Base-by-base conservation (phyloP, 768 basidiomycete genomes). In the Stropharia rugosoannulata region DNA sequence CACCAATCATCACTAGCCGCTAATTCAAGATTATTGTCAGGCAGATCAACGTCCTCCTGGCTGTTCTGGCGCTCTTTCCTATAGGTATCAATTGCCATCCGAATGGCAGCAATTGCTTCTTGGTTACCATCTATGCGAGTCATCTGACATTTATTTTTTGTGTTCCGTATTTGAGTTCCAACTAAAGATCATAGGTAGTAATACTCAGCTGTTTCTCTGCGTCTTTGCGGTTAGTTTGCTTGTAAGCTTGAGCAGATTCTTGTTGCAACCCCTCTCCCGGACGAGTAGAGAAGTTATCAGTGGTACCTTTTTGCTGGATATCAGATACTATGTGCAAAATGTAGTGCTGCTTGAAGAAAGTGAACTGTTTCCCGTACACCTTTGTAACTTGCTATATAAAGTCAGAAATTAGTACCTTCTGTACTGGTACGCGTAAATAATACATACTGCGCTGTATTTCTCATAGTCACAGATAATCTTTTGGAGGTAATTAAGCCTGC, bases 401-500 rank as follows among this genome's bases (percentile, higher is more conserved):
- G 6, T 5, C 4, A 19, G 12, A 1, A 22, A 22, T 22, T 22
- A 22, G 22, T 4, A 2, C 22, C 22, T 22, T 22, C 4, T 22
- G 22, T 22, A 22, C 22, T 22, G 22, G 4, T 22, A 22, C 4
- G 4, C 4, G 4, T 22, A n/a, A n/a, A n/a, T 22, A 51, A 9
- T 8, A 54, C 49, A 18, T 19, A 59, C 59, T 16, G 50, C 51
- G 35, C 56, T 57, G 15, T 37, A 56, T 5, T 51, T 58, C 43
- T 66, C 53, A 35, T 68, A 67, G 29, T 57, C 55, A 22, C 43
- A 32, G 1, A 67, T 42, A 11, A 56, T 44, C 15, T 51, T 18
- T 40, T 44, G 39, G 13, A 70, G 61, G 10, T 44, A 57, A 43
- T 60, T 19, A 12, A 70, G 53, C 1, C 64, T 65, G 16, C 57